Conservation (phyloP, 2,329 filamentous ascomycete genomes). For the Trichoderma endophyticum region DNA sequence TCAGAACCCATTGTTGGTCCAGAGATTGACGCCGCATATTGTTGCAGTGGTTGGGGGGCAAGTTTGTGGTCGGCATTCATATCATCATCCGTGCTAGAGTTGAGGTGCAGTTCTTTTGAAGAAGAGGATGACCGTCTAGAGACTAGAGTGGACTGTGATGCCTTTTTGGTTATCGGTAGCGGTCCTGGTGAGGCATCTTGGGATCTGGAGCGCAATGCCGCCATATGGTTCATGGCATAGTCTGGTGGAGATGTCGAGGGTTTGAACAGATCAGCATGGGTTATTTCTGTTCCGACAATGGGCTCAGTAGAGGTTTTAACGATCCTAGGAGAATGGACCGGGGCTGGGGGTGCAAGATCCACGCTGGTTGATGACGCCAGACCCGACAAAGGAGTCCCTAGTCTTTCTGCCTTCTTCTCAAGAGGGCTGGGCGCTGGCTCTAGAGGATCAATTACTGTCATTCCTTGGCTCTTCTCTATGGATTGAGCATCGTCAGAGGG, state of each 20-base stretch:
- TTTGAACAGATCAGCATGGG: conserved; percentile 63
- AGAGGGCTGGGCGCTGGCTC: conserved; percentile 44
- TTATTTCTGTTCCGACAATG: conserved; percentile 63
- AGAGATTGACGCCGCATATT: conserved; percentile 37
- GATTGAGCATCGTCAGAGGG: conserved; percentile 42
- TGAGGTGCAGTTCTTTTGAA: conserved; percentile 43
- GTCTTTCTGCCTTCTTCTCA: conserved; percentile 46
- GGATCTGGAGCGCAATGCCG: conserved; percentile 62
- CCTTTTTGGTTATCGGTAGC: conserved; percentile 34
- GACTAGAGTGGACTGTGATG: conserved; percentile 26
- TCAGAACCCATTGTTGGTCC: conserved; percentile 29
- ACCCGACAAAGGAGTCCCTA: conserved; percentile 29
- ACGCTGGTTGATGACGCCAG: conserved; percentile 48
- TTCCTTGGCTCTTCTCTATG: conserved; percentile 55
- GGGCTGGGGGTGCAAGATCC: conserved; percentile 43
- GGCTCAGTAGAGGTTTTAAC: conserved; percentile 55
- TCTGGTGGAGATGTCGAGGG: conserved; percentile 55
- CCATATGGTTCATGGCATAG: conserved; percentile 63
- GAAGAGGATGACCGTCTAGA: conserved; percentile 44
- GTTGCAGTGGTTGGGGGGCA: conserved; percentile 27
- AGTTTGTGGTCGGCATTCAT: not conserved
- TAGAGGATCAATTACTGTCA: conserved; percentile 42
- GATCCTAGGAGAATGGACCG: conserved; percentile 35
- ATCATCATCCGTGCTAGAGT: conserved; percentile 34
- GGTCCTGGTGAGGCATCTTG: conserved; percentile 51